Percentiles rank a stretch among this genome's conserved stretches.
These are phyloP conservation scores for Diatrype stigma DNA, from an alignment of 2,329 filamentous ascomycete genomes.

Conservation along the genomic window DNA sequence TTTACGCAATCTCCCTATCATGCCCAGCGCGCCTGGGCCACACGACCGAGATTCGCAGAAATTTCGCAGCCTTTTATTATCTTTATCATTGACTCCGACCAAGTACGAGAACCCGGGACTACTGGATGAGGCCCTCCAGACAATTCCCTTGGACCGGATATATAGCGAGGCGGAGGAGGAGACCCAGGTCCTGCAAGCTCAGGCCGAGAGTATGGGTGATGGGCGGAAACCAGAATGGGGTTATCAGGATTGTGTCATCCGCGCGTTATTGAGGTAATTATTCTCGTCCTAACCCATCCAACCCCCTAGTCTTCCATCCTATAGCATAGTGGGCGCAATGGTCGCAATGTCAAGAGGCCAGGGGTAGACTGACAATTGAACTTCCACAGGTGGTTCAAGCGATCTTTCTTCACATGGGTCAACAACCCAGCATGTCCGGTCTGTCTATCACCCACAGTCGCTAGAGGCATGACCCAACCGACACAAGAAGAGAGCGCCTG, in stretches of 20 bases:
- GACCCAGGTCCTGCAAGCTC: constrained; percentile 77
- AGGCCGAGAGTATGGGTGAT: constrained; percentile 64
- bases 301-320: too few species aligned
- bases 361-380: too few species aligned
- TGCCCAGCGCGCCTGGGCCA: constrained; percentile 54
- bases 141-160: constrained; percentile 83
- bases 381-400: constrained; percentile 99
- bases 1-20: constrained; percentile 59
- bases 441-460: constrained; percentile 79
- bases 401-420: constrained; percentile 92
- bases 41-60: constrained; percentile 65
- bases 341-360: too few species aligned
- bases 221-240: constrained; percentile 86
- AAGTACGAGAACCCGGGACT: constrained; percentile 97
- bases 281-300: too few species aligned
- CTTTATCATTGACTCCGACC: constrained; percentile 79
- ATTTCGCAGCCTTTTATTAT: constrained; percentile 78
- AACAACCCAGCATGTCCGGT: constrained; percentile 86
- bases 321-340: too few species aligned
- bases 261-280: constrained; percentile 79
- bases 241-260: constrained; percentile 94
- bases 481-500: constrained; percentile 85
- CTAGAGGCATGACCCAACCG: constrained; percentile 77
- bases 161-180: constrained; percentile 95
- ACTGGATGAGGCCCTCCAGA: constrained; percentile 83